Evolutionary conservation across 768 basidiomycete genomes (phyloP).

Genomic region (Pleurotus salmoneostramineus): DNA sequence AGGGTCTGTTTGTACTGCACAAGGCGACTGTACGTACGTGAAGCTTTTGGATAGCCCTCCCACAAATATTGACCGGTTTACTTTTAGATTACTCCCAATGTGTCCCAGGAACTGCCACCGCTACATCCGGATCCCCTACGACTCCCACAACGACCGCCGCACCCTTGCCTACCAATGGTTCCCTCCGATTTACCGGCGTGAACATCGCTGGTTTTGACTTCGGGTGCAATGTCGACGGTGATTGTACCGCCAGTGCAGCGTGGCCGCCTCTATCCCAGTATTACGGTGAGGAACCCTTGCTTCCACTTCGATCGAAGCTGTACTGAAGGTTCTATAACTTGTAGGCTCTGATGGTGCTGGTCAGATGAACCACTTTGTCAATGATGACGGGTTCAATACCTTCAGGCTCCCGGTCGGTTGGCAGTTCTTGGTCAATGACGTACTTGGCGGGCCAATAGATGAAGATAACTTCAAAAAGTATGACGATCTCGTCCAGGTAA

Average conservation of each 20-base stretch:
- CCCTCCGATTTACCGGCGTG: conserved; percentile 37
- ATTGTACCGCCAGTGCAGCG: conserved; percentile 32
- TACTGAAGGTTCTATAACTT: background rate
- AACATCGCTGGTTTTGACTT: conserved; percentile 59
- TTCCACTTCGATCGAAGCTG: background rate
- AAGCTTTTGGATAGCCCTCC: too few species aligned
- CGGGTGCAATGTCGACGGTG: conserved; percentile 42
- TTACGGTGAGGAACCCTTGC: conserved; percentile 25
- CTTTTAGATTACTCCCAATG: conserved; percentile 30
- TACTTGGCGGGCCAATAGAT: conserved; percentile 35
- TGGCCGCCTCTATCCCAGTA: conserved; percentile 42
- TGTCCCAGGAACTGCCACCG: conserved; percentile 20
- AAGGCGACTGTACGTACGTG: conserved; percentile 23
- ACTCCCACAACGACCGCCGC: conserved; percentile 20
- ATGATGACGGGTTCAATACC: conserved; percentile 48
- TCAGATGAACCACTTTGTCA: conserved; percentile 62
- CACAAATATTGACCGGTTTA: background rate
- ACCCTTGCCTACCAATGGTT: conserved; percentile 10
- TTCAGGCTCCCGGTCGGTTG: conserved; percentile 62
- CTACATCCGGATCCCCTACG: conserved; percentile 8
- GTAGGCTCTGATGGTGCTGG: conserved; percentile 39
- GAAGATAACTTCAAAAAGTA: conserved; percentile 42
- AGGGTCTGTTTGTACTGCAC: conserved; percentile 23
- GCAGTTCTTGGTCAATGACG: conserved; percentile 45
- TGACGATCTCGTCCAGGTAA: conserved; percentile 46